These are phyloP conservation scores for Pseudisothecium myosuroides DNA, from an alignment of 225 moss, liverwort and hornwort genomes.

Conservation along the genomic window DNA sequence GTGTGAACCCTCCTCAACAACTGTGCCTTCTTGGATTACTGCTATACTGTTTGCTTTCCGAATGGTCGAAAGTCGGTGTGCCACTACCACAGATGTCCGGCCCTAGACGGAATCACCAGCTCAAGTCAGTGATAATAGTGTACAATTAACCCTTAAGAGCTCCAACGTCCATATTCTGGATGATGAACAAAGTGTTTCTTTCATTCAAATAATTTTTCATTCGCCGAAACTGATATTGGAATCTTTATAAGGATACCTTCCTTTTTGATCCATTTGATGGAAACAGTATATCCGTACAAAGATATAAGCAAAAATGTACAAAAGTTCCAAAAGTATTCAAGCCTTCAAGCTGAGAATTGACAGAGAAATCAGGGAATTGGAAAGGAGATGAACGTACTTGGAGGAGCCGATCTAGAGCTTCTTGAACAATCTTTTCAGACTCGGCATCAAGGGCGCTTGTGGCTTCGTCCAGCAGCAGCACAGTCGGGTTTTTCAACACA, in stretches of 20 bases:
- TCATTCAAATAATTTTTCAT: not conserved
- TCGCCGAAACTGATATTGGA: not conserved
- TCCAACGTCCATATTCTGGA: not conserved
- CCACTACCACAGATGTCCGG: constrained; percentile 44
- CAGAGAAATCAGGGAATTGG: not conserved
- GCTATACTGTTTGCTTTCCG: constrained; percentile 36
- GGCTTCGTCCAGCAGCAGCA: constrained; percentile 32
- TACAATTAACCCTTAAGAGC: not conserved
- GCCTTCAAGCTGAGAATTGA: not conserved
- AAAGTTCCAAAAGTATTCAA: not conserved
- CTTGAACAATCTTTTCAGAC: constrained; percentile 27
- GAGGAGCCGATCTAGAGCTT: constrained; percentile 28
- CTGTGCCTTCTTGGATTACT: constrained; percentile 25
- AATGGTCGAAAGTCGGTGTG: constrained; percentile 57
- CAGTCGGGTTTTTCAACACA: constrained; percentile 21
- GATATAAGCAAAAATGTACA: not conserved
- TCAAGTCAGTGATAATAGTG: not conserved
- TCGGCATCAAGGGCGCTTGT: constrained; percentile 27
- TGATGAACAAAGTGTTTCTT: not conserved
- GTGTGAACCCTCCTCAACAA: constrained; percentile 40
- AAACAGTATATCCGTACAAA: not conserved
- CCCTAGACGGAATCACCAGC: not conserved
- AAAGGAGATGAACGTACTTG: not conserved
- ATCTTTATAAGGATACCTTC: not conserved
- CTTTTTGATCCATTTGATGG: not conserved